Evolutionary conservation across 257 asterid species (phyloP).

Genomic region (Cruciata laevipes): DNA sequence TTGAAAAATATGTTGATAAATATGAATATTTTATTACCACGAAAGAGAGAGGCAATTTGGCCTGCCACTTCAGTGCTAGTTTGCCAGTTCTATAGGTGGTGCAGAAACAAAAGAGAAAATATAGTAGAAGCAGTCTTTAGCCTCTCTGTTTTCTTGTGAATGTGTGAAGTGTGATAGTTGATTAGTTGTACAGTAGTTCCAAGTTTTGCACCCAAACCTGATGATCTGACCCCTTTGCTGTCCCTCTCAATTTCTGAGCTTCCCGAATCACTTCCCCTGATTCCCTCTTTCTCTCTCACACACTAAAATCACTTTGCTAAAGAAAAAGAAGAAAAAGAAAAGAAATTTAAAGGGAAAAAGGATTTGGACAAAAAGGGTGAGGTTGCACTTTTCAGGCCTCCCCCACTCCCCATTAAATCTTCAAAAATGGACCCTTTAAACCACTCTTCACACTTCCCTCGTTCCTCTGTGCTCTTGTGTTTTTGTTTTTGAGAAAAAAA

Average conservation of each 20-base stretch:
- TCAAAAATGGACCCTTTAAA: background rate
- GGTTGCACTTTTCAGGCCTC: background rate
- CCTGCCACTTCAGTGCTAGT: constrained; percentile 1
- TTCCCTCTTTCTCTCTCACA: constrained; percentile 14
- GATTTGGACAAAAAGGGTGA: constrained; percentile 10
- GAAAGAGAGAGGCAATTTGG: background rate
- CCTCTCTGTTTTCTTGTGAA: background rate
- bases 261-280: constrained; percentile 25
- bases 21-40: too few species aligned
- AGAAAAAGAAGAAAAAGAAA: constrained; percentile 7
- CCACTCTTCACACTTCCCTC: background rate
- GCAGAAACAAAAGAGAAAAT: background rate
- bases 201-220: background rate
- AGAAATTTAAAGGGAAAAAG: constrained; percentile 8
- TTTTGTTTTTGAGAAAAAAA: constrained; percentile 15
- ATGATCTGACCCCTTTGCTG: constrained; percentile 18
- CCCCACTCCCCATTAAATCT: background rate
- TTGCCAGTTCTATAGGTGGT: background rate
- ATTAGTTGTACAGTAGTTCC: background rate
- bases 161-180: background rate
- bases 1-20: too few species aligned
- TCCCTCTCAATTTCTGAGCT: constrained; percentile 63
- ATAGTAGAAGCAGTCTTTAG: background rate
- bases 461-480: background rate
- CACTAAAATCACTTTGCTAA: constrained; percentile 12